phyloP scores from a whole-genome alignment of 2,329 filamentous ascomycete genomes.

The Sordariomycetes sp. region DNA sequence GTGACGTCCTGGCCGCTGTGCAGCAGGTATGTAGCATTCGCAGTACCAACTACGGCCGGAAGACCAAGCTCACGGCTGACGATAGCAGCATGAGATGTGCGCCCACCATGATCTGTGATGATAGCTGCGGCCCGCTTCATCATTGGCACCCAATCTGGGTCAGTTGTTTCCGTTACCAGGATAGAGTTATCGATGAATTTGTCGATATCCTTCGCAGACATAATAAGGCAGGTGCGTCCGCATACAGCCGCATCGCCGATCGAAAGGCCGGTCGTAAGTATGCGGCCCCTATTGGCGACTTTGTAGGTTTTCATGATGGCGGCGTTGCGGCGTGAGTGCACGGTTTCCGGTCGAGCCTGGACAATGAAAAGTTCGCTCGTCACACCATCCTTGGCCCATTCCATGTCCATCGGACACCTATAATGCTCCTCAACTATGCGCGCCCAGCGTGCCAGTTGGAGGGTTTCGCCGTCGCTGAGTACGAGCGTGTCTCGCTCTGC shows the following conservation, averaged over 20 bases:
- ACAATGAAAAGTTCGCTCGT: constrained; percentile 20
- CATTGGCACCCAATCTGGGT: constrained; percentile 25
- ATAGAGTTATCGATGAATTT: constrained; percentile 21
- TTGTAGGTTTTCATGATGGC: constrained; percentile 21
- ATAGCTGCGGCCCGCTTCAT: constrained; percentile 25
- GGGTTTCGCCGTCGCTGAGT: constrained; percentile 20
- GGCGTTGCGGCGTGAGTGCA: constrained; percentile 20
- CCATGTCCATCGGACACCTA: constrained; percentile 23
- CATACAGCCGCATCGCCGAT: constrained; percentile 21
- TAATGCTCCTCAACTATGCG: constrained; percentile 23
- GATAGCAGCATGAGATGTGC: constrained; percentile 27
- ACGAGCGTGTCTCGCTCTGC: constrained; percentile 20
- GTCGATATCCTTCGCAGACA: constrained; percentile 16
- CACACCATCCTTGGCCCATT: constrained; percentile 23
- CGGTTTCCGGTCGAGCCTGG: constrained; percentile 23
- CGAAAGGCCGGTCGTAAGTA: constrained; percentile 17
- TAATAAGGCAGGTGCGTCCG: constrained; percentile 20
- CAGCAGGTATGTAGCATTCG: constrained; percentile 21
- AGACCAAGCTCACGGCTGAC: constrained; percentile 26
- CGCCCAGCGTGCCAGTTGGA: constrained; percentile 22
- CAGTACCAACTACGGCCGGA: constrained; percentile 24
- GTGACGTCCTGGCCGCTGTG: constrained; percentile 24
- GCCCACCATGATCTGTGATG: constrained; percentile 24
- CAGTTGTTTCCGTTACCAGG: constrained; percentile 21
- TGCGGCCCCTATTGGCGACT: constrained; percentile 15